Conservation (phyloP, 129 eudicot genomes). For the Gnaphalium uliginosum region DNA sequence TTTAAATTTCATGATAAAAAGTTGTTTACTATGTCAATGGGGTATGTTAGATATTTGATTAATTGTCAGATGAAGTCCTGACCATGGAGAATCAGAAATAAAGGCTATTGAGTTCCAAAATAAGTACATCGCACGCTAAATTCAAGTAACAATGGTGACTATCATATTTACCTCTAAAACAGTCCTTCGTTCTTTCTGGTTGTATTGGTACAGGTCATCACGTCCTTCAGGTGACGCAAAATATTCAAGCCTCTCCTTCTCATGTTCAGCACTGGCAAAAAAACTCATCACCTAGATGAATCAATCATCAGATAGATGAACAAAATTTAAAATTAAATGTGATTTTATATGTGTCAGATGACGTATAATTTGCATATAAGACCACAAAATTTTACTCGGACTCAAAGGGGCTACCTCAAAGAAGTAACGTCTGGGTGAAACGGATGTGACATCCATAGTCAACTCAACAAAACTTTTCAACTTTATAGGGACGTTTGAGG, state of each 20-base stretch:
- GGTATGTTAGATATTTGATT: neutral
- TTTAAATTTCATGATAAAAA: no score
- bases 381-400: slow-evolving; percentile 6
- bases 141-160: neutral
- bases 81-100: neutral
- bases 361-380: neutral
- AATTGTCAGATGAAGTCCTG: neutral
- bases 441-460: slow-evolving; percentile 89
- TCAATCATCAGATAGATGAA: neutral
- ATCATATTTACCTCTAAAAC: slow-evolving; percentile 67
- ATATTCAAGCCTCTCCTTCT: slow-evolving; percentile 89
- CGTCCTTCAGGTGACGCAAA: slow-evolving; percentile 97
- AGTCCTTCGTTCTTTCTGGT: slow-evolving; percentile 90
- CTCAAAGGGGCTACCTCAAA: slow-evolving; percentile 67
- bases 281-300: slow-evolving; percentile 77
- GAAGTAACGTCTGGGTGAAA: slow-evolving; percentile 95
- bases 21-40: neutral
- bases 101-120: neutral
- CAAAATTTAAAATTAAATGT: no score
- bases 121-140: neutral
- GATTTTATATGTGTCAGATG: neutral
- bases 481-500: slow-evolving; percentile 46
- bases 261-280: slow-evolving; percentile 87
- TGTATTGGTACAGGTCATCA: slow-evolving; percentile 88
- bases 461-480: slow-evolving; percentile 70